These are phyloP conservation scores for Saccharomyces hybrid DNA, from an alignment of 1,139 yeast genomes.

Conservation along the genomic window DNA sequence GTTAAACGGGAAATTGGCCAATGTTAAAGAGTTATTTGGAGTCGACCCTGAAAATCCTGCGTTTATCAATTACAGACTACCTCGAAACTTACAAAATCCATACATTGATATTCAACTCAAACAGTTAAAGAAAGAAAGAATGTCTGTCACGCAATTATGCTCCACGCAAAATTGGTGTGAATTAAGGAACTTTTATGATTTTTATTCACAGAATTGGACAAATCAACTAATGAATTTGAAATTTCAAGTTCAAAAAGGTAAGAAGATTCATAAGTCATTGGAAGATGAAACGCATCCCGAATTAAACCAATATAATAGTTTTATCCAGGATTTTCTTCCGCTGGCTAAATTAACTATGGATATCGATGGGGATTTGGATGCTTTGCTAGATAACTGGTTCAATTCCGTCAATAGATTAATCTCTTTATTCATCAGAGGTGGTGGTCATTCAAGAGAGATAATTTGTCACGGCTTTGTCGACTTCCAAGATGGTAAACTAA, in stretches of 20 bases:
- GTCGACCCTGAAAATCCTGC: slow-evolving; percentile 6
- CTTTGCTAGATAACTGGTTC: slow-evolving; percentile 34
- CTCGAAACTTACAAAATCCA: slow-evolving; percentile 13
- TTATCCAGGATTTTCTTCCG: slow-evolving; percentile 3
- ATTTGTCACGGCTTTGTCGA: slow-evolving; percentile 48
- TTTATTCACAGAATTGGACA: slow-evolving; percentile 30
- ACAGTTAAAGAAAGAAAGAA: slow-evolving; percentile 10
- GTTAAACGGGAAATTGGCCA: slow-evolving; percentile 10
- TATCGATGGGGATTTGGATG: slow-evolving; percentile 16
- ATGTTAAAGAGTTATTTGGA: slow-evolving; percentile 8
- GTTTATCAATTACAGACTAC: slow-evolving; percentile 7
- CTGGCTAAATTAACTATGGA: slow-evolving; percentile 6
- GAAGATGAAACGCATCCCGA: slow-evolving; percentile 37
- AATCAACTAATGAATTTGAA: slow-evolving; percentile 23
- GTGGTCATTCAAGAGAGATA: slow-evolving; percentile 46
- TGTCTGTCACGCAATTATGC: slow-evolving; percentile 40
- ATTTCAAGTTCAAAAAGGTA: slow-evolving; percentile 37
- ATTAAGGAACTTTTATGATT: slow-evolving; percentile 38
- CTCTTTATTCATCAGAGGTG: slow-evolving; percentile 39
- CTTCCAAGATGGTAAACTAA: slow-evolving; percentile 27
- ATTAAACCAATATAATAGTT: neutral
- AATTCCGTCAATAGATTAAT: slow-evolving; percentile 34
- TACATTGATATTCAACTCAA: slow-evolving; percentile 12
- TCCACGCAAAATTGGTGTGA: slow-evolving; percentile 47
- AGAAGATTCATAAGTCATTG: slow-evolving; percentile 36